phyloP scores from a whole-genome alignment of 1,284 basidiomycete species.

The Malassezia psittaci region DNA sequence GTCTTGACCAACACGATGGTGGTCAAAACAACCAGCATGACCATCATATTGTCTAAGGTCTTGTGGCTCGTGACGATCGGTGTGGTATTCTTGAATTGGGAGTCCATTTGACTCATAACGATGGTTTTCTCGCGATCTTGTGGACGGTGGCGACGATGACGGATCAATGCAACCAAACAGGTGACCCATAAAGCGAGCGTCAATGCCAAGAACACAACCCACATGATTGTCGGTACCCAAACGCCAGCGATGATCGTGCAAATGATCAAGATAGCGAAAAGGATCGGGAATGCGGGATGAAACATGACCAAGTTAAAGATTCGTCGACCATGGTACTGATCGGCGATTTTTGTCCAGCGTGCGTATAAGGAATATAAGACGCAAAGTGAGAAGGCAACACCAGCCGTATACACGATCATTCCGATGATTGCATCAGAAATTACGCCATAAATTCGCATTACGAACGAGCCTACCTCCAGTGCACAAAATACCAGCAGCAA shows the following conservation, averaged over 20 bases:
- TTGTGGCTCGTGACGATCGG: conserved; percentile 11
- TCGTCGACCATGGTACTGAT: conserved; percentile 5
- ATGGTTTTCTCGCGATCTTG: neutral
- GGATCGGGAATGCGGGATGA: neutral
- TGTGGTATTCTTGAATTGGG: neutral
- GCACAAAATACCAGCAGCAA: conserved; percentile 1
- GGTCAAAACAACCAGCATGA: conserved; percentile 3
- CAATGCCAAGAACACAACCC: conserved; percentile 8
- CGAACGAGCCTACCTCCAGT: conserved; percentile 6
- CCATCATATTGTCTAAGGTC: conserved; percentile 10
- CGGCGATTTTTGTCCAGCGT: conserved; percentile 11
- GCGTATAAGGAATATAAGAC: conserved; percentile 10
- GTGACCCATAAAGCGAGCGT: conserved; percentile 7
- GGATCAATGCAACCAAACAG: conserved; percentile 1
- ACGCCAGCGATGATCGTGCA: conserved; percentile 3
- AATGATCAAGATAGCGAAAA: neutral
- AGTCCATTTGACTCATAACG: conserved; percentile 7
- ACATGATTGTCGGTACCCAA: conserved; percentile 14
- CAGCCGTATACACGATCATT: conserved; percentile 9
- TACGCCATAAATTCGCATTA: conserved; percentile 10
- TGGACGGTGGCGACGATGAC: neutral
- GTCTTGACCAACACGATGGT: conserved; percentile 10
- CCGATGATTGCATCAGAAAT: conserved; percentile 5
- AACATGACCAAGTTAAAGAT: conserved; percentile 9
- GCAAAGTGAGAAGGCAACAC: neutral